Evolutionary conservation across 805 yeast genomes (phyloP).

Genomic region (Lipomyces yamanashiensis): DNA sequence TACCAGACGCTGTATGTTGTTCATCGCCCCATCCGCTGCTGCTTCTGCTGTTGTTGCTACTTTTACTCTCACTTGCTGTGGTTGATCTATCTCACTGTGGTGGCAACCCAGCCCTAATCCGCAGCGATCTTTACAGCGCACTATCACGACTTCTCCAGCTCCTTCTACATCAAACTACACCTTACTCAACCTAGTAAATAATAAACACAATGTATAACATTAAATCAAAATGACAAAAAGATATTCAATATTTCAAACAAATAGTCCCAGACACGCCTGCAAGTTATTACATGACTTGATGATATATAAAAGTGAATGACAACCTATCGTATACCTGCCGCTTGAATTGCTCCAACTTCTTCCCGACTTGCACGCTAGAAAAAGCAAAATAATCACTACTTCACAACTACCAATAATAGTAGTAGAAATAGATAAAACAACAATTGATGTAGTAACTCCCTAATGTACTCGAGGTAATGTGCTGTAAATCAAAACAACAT

Average conservation of each 20-base stretch:
- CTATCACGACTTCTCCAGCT: background rate
- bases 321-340: slow-evolving; percentile 12
- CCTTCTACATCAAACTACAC: background rate
- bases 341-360: background rate
- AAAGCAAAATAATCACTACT: background rate
- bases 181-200: background rate
- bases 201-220: background rate
- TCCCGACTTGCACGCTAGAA: background rate
- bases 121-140: background rate
- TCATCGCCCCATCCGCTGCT: slow-evolving; percentile 19
- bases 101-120: slow-evolving; percentile 11
- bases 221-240: background rate
- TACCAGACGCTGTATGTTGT: slow-evolving; percentile 46
- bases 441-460: slow-evolving; percentile 2
- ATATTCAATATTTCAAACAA: background rate
- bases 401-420: background rate
- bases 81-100: background rate
- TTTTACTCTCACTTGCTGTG: background rate
- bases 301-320: background rate
- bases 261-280: slow-evolving; percentile 1
- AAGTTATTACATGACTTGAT: background rate
- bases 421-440: background rate
- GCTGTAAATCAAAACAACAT: background rate
- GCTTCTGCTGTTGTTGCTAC: background rate
- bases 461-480: slow-evolving; percentile 8